Percentiles rank a stretch among this genome's conserved stretches.
These are phyloP conservation scores for Daldinia sp. DNA, from an alignment of 2,329 filamentous ascomycete genomes.

Conservation along the genomic window DNA sequence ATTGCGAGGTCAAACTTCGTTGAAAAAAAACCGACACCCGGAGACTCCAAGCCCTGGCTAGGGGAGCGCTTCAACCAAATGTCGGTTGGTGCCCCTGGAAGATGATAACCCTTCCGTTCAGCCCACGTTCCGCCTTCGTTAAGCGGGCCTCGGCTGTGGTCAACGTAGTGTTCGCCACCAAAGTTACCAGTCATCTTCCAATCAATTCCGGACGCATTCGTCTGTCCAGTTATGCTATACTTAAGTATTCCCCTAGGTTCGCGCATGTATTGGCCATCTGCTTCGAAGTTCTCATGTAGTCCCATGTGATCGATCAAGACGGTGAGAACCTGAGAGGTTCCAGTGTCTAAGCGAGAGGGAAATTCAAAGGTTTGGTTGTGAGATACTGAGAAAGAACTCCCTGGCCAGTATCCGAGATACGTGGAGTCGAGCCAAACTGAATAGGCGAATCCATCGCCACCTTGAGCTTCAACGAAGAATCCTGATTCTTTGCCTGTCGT, in stretches of 20 bases:
- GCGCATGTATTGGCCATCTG: background rate
- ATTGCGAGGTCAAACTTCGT: background rate
- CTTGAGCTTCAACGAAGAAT: background rate
- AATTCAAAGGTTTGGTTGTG: background rate
- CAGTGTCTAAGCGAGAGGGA: background rate
- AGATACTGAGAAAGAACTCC: background rate
- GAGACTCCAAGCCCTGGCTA: background rate
- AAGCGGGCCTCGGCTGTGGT: background rate
- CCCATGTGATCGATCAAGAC: slow-evolving; percentile 3
- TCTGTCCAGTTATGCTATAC: background rate
- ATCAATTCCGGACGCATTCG: background rate
- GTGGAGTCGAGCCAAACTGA: background rate
- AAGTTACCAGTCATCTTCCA: background rate
- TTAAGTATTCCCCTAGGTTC: background rate
- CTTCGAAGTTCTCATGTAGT: slow-evolving; percentile 5
- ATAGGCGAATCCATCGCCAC: background rate
- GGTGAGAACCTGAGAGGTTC: background rate
- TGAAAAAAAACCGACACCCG: background rate
- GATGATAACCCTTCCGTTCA: background rate
- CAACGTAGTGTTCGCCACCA: background rate
- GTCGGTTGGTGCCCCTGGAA: background rate
- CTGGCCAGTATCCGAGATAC: background rate
- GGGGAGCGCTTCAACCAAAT: background rate
- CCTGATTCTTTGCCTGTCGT: background rate
- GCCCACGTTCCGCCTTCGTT: background rate